A percentile compares a stretch with the other conserved stretches of the same genome.
phyloP scores from a whole-genome alignment of 306 rosid genomes.

The Rubus parviflorus region DNA sequence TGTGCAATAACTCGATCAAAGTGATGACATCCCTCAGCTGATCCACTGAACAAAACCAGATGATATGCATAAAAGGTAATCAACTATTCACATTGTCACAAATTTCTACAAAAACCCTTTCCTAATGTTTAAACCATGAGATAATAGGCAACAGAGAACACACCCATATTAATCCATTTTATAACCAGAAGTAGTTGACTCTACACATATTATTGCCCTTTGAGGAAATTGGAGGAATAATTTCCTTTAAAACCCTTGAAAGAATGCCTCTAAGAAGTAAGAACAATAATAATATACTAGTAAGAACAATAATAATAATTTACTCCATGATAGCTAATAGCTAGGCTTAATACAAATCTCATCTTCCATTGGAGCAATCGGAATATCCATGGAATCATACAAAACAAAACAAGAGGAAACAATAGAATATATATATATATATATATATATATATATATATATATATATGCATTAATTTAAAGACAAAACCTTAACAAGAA shows the following conservation, averaged over 20 bases:
- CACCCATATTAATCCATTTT: too few species aligned
- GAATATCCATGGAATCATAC: not conserved
- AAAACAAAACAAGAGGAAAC: constrained; percentile 1
- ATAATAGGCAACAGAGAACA: not conserved
- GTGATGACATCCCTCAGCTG: constrained; percentile 13
- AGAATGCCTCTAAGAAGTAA: not conserved
- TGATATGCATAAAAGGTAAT: not conserved
- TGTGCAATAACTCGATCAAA: not conserved
- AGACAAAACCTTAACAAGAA: not conserved
- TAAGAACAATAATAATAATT: not conserved
- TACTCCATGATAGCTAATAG: not conserved
- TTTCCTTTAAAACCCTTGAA: not conserved
- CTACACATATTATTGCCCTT: not conserved
- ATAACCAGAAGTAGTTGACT: not conserved
- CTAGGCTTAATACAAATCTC: not conserved
- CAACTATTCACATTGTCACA: not conserved
- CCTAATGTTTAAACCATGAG: not conserved
- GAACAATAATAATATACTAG: not conserved
- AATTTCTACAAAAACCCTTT: not conserved
- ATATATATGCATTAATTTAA: not conserved
- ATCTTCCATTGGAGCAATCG: not conserved
- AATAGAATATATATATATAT: not conserved
- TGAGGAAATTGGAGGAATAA: not conserved
- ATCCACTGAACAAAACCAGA: constrained; percentile 11
- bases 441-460: not conserved